phyloP scores from a whole-genome alignment of 805 yeast species.

The Saturnispora diversa region DNA sequence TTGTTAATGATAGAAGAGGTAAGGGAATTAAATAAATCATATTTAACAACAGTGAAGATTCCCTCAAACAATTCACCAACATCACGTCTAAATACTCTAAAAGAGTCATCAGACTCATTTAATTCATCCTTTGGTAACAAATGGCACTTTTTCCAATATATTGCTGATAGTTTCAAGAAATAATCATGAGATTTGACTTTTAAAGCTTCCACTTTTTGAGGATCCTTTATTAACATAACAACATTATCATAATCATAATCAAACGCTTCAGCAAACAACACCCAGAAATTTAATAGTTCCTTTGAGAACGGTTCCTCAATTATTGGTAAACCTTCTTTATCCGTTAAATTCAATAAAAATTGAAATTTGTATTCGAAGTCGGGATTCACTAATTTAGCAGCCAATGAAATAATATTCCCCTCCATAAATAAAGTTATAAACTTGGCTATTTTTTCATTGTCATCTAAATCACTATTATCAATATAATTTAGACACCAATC shows the following conservation, averaged over 20 bases:
- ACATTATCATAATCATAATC: slow-evolving; percentile 40
- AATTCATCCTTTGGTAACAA: slow-evolving; percentile 30
- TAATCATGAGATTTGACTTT: slow-evolving; percentile 30
- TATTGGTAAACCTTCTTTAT: slow-evolving; percentile 49
- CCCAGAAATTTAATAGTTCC: slow-evolving; percentile 61
- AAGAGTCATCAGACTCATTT: slow-evolving; percentile 39
- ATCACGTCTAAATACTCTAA: slow-evolving; percentile 60
- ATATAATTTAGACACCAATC: slow-evolving; percentile 40
- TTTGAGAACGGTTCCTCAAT: slow-evolving; percentile 50
- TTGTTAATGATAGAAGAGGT: slow-evolving; percentile 29
- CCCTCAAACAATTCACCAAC: slow-evolving; percentile 72
- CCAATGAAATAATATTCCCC: slow-evolving; percentile 36
- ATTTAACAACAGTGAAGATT: slow-evolving; percentile 57
- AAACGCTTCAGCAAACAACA: slow-evolving; percentile 51
- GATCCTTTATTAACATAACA: slow-evolving; percentile 28
- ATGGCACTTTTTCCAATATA: slow-evolving; percentile 65
- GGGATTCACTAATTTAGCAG: slow-evolving; percentile 32
- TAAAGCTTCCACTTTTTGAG: slow-evolving; percentile 22
- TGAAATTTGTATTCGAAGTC: slow-evolving; percentile 36
- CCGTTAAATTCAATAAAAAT: slow-evolving; percentile 45
- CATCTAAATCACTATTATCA: slow-evolving; percentile 22
- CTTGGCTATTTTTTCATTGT: slow-evolving; percentile 36
- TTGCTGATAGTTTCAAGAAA: slow-evolving; percentile 45
- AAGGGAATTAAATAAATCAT: slow-evolving; percentile 40
- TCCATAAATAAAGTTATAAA: slow-evolving; percentile 41